Evolutionary conservation across 2,329 filamentous ascomycete species (phyloP), one percentile per base, ranked within the genome.

Genomic region (Fusarium sp.): DNA sequence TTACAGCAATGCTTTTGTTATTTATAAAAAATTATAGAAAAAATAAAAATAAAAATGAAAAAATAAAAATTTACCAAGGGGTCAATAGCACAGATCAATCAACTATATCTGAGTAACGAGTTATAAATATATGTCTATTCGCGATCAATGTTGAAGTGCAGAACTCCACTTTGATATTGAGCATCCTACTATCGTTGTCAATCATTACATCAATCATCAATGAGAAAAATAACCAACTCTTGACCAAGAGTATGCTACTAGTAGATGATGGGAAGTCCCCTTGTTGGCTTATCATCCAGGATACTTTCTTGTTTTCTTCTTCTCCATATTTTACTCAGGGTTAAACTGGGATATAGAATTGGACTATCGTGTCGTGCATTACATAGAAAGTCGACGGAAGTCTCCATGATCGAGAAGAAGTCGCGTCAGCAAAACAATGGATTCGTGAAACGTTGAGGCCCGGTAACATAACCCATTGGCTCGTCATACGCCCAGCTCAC

Each of bases 401-500:
- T 40, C 28, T 47, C 33, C 23, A 68, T 47, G 23, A 53, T 59
- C 25, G 28, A 44, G 35, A 30, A 50, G 69, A 63, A 62, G 58
- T 56, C 23, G 46, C 46, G 53, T 56, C 61, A 69, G 53, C 57
- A 71, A 56, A 50, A 37, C 33, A 44, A 50, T 40, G 52, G 44
- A 60, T 53, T 44, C 42, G 66, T 74, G 68, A 76, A 75, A 77
- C 64, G 64, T 73, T 44, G 57, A 44, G 42, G 60, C 57, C 64
- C 25, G 5, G 32, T 57, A 66, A 67, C 67, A 64, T 66, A 47
- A 63, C 58, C 43, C 42, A 68, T 38, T 53, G 49, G 37, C 46
- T 73, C 47, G 49, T 44, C 44, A 47, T 46, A 25, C 38, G 44
- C 33, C 65, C 40, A 59, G 63, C 66, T 76, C 69, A 62, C 44